Conservation (phyloP, 2,329 filamentous ascomycete species). For the Penicillium sp. region DNA sequence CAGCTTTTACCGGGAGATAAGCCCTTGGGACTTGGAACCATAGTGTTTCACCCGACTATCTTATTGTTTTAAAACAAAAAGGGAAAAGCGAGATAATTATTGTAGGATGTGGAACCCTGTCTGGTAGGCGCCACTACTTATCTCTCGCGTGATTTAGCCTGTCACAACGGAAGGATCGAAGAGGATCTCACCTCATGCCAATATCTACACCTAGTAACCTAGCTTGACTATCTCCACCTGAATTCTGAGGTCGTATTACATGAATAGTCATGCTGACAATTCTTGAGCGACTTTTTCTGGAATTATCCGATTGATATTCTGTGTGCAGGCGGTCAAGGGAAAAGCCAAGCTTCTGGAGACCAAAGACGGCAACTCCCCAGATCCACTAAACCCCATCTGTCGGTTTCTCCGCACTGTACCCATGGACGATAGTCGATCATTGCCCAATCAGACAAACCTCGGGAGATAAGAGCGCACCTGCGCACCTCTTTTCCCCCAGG, state of each 20-base stretch:
- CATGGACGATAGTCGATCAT: slow-evolving; percentile 13
- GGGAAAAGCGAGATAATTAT: background rate
- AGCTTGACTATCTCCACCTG: background rate
- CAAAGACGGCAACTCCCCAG: slow-evolving; percentile 6
- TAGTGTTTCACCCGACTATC: background rate
- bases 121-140: slow-evolving; percentile 3
- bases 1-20: background rate
- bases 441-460: slow-evolving; percentile 10
- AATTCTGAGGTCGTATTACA: background rate
- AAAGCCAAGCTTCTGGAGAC: slow-evolving; percentile 13
- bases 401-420: slow-evolving; percentile 19
- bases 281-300: background rate
- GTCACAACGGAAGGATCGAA: slow-evolving; percentile 10
- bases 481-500: background rate
- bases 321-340: background rate
- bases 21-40: background rate
- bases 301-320: background rate
- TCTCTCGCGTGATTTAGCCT: slow-evolving; percentile 17
- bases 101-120: background rate
- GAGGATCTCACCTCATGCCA: slow-evolving; percentile 1
- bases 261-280: background rate
- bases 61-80: background rate
- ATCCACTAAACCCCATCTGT: slow-evolving; percentile 15
- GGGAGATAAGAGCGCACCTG: background rate
- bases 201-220: background rate